These are phyloP conservation scores for Saturnispora dispora DNA, from an alignment of 805 yeast species.

Conservation along the genomic window DNA sequence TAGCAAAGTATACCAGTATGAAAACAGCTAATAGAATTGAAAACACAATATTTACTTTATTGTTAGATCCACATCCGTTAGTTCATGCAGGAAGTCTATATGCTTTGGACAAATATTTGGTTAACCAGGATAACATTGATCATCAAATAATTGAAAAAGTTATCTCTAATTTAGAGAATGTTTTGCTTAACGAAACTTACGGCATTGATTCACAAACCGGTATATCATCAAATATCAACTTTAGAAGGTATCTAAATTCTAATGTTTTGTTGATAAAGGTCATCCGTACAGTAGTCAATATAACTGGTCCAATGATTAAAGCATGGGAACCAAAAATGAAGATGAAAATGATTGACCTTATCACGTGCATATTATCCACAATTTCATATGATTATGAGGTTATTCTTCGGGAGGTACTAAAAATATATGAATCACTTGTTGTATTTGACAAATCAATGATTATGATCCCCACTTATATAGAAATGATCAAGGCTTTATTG, in stretches of 20 bases:
- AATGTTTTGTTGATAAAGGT: conserved; percentile 35
- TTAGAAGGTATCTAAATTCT: conserved; percentile 34
- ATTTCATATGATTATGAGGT: conserved; percentile 31
- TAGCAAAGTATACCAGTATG: conserved; percentile 20
- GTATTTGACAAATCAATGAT: conserved; percentile 36
- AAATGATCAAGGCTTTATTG: conserved; percentile 25
- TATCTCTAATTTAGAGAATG: conserved; percentile 30
- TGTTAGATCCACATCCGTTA: conserved; percentile 75
- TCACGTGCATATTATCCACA: conserved; percentile 23
- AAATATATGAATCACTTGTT: conserved; percentile 36
- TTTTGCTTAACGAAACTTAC: conserved; percentile 40
- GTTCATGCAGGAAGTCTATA: conserved; percentile 69
- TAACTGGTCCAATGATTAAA: conserved; percentile 48
- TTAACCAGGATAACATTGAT: conserved; percentile 22
- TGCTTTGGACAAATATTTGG: conserved; percentile 45
- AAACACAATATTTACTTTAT: conserved; percentile 50
- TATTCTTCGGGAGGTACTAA: conserved; percentile 31
- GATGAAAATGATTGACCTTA: conserved; percentile 11
- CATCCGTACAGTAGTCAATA: conserved; percentile 36
- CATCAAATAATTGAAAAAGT: conserved; percentile 33
- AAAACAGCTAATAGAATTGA: conserved; percentile 37
- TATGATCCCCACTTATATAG: conserved; percentile 20
- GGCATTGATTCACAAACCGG: conserved; percentile 37
- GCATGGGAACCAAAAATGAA: conserved; percentile 26
- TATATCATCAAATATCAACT: conserved; percentile 41